Conservation (phyloP, 1,139 yeast genomes). For the Lodderomyces margitis region DNA sequence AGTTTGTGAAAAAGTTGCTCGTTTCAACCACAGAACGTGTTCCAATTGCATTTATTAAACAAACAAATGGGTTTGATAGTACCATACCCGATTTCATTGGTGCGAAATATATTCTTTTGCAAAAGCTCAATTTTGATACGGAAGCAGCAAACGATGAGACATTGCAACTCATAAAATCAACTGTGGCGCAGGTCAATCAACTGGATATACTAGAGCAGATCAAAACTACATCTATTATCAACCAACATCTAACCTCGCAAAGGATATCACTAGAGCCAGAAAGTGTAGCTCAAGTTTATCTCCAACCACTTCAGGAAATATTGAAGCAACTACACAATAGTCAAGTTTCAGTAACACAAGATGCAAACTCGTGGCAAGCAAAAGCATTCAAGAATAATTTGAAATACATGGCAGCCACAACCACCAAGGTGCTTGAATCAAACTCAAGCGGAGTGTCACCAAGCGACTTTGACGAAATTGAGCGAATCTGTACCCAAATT, state of each 20-base stretch:
- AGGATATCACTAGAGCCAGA: slow-evolving; percentile 12
- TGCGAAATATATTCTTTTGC: slow-evolving; percentile 4
- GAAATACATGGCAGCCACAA: slow-evolving; percentile 33
- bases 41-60: not conserved
- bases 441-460: not conserved
- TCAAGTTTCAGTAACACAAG: slow-evolving; percentile 7
- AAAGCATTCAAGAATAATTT: slow-evolving; percentile 31
- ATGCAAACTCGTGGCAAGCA: slow-evolving; percentile 14
- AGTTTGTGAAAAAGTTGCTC: slow-evolving; percentile 33
- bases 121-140: not conserved
- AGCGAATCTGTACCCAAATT: not conserved
- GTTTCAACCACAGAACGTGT: slow-evolving; percentile 8
- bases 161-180: slow-evolving; percentile 2
- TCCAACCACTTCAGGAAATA: slow-evolving; percentile 19
- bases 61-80: not conserved
- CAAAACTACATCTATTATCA: slow-evolving; percentile 29
- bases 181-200: not conserved
- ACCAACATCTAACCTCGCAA: slow-evolving; percentile 11
- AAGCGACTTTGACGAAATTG: not conserved
- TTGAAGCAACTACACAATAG: slow-evolving; percentile 11
- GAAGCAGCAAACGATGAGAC: not conserved
- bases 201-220: slow-evolving; percentile 23
- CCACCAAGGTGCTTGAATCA: slow-evolving; percentile 11
- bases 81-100: not conserved
- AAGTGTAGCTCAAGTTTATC: slow-evolving; percentile 16